Conservation (phyloP, 2,329 filamentous ascomycete genomes). For the Dothistroma pini region DNA sequence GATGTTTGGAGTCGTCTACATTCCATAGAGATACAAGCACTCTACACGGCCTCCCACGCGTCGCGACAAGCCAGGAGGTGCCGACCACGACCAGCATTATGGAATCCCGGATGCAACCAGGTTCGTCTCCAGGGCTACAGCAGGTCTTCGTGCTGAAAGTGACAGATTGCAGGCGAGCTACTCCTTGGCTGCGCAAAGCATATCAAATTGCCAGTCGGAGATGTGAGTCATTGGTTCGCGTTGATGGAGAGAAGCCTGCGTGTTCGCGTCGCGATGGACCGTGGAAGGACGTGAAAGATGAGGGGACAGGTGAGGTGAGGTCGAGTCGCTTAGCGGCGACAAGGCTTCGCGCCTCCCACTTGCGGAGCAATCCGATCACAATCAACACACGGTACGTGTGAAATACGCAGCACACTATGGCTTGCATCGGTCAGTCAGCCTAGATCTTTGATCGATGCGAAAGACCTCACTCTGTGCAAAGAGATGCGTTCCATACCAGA, state of each 20-base stretch:
- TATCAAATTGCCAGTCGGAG: neutral
- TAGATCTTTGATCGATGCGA: neutral
- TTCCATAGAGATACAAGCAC: slow-evolving; percentile 11
- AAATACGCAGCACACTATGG: neutral
- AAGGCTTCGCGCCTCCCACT: neutral
- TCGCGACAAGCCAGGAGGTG: slow-evolving; percentile 3
- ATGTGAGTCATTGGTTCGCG: neutral
- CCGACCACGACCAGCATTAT: neutral
- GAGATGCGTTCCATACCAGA: no score
- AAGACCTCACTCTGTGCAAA: neutral
- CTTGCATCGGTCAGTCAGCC: no score
- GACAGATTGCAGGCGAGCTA: neutral
- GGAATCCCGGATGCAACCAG: neutral
- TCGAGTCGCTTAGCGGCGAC: neutral
- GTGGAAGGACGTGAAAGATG: neutral
- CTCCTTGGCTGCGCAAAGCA: neutral
- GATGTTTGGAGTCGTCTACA: neutral
- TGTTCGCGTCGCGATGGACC: neutral
- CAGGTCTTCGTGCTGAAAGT: neutral
- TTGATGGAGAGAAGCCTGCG: neutral
- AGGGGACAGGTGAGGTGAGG: slow-evolving; percentile 4
- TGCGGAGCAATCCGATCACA: neutral
- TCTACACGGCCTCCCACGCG: slow-evolving; percentile 10
- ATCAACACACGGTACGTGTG: neutral
- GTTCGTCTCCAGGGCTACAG: neutral